Evolutionary conservation across 2,329 filamentous ascomycete genomes (phyloP).

Genomic region (Ophiostoma sp.): DNA sequence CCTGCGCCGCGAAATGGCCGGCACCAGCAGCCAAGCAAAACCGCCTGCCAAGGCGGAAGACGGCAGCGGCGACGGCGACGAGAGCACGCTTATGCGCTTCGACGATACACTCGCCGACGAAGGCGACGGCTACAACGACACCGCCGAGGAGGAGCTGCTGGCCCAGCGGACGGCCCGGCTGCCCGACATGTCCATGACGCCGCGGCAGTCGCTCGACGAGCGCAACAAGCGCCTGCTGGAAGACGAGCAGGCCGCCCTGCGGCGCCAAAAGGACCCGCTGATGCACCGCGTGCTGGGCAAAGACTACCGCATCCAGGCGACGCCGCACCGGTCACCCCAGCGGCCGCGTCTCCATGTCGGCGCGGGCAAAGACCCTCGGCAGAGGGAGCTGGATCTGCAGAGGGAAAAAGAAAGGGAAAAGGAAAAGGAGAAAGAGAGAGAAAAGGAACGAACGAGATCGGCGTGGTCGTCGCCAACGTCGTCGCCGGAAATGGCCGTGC

Average conservation of each 20-base stretch:
- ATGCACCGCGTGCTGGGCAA: constrained; percentile 92
- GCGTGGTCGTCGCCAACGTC: constrained; percentile 52
- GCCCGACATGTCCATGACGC: constrained; percentile 60
- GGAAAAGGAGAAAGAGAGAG: constrained; percentile 36
- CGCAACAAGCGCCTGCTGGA: constrained; percentile 40
- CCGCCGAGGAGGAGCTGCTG: constrained; percentile 42
- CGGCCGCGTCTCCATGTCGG: constrained; percentile 22
- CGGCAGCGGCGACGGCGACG: constrained; percentile 30
- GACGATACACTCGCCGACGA: constrained; percentile 37
- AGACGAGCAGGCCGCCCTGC: constrained; percentile 30
- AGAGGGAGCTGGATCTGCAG: constrained; percentile 17
- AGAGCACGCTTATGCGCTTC: constrained; percentile 32
- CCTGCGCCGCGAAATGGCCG: constrained; percentile 59
- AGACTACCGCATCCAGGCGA: constrained; percentile 89
- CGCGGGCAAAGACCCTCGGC: constrained; percentile 23
- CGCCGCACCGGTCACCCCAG: constrained; percentile 59
- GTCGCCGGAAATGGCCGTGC: constrained; percentile 72
- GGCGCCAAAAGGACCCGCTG: constrained; percentile 62
- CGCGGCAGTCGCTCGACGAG: constrained; percentile 50
- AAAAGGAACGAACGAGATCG: constrained; percentile 28
- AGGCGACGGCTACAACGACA: constrained; percentile 31
- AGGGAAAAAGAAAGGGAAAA: not conserved
- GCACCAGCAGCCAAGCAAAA: not conserved
- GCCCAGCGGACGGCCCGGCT: constrained; percentile 52
- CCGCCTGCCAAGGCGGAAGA: not conserved